These are phyloP conservation scores for Nakazawaea laoshanensis DNA, from an alignment of 805 yeast species.

Conservation along the genomic window DNA sequence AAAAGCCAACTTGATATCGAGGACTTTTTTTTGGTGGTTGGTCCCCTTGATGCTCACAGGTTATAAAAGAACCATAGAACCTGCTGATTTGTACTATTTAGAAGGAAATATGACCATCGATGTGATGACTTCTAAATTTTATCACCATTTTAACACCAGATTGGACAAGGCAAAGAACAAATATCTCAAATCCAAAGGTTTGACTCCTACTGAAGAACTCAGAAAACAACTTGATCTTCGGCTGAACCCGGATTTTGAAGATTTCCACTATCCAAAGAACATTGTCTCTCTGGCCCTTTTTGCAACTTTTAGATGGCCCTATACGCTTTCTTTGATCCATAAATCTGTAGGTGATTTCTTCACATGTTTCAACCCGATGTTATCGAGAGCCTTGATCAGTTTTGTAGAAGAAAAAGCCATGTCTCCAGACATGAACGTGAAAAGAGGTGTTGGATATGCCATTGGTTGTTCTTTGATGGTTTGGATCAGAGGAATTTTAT, in stretches of 20 bases:
- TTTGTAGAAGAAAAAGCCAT: constrained; percentile 46
- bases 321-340: constrained; percentile 28
- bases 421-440: constrained; percentile 31
- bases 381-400: constrained; percentile 54
- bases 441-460: constrained; percentile 70
- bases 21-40: constrained; percentile 61
- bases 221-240: constrained; percentile 16
- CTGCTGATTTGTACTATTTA: constrained; percentile 48
- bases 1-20: constrained; percentile 29
- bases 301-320: constrained; percentile 40
- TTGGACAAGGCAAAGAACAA: constrained; percentile 20
- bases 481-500: constrained; percentile 32
- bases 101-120: constrained; percentile 35
- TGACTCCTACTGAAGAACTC: constrained; percentile 6
- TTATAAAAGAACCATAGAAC: constrained; percentile 61
- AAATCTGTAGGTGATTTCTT: constrained; percentile 36
- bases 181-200: constrained; percentile 22
- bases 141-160: constrained; percentile 21
- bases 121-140: constrained; percentile 28
- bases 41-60: constrained; percentile 56
- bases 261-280: constrained; percentile 16
- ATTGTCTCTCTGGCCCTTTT: constrained; percentile 30
- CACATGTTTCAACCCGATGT: constrained; percentile 52
- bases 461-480: constrained; percentile 61
- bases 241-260: constrained; percentile 16